phyloP scores from a whole-genome alignment of 805 yeast species.

The Kuraishia piskuri region DNA sequence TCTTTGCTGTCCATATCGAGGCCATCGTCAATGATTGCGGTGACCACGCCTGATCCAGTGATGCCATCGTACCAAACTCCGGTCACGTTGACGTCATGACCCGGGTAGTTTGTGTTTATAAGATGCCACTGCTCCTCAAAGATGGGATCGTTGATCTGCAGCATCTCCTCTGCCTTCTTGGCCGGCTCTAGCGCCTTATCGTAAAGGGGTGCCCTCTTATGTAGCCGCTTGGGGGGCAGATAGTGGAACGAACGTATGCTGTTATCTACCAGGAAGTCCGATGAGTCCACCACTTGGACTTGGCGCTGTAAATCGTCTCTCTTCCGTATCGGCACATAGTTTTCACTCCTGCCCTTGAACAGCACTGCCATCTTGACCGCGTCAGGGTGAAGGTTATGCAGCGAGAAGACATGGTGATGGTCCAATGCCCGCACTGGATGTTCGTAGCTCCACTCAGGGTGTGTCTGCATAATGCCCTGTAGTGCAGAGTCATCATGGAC shows the following conservation, averaged over 20 bases:
- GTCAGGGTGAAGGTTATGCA: conserved; percentile 11
- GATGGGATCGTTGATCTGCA: conserved; percentile 74
- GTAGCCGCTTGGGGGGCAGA: conserved; percentile 44
- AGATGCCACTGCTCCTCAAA: conserved; percentile 88
- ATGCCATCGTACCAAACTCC: conserved; percentile 78
- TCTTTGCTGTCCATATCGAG: conserved; percentile 76
- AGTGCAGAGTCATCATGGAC: conserved; percentile 25
- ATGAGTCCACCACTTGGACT: neutral
- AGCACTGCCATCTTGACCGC: conserved; percentile 21
- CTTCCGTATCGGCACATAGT: conserved; percentile 3
- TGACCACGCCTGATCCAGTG: conserved; percentile 74
- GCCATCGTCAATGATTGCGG: conserved; percentile 93
- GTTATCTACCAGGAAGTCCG: conserved; percentile 7
- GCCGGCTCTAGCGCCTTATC: conserved; percentile 47
- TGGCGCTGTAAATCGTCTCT: neutral
- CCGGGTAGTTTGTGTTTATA: conserved; percentile 62
- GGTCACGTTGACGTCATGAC: conserved; percentile 79
- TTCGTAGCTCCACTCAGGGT: conserved; percentile 48
- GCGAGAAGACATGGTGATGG: conserved; percentile 60
- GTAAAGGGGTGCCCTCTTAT: conserved; percentile 48
- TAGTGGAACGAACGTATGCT: conserved; percentile 42
- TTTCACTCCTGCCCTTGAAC: neutral
- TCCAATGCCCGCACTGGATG: conserved; percentile 55
- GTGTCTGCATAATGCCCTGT: conserved; percentile 24
- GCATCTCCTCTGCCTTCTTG: conserved; percentile 36